Evolutionary conservation across 345 rosid species (phyloP).

Genomic region (Capsella bursapastoris): DNA sequence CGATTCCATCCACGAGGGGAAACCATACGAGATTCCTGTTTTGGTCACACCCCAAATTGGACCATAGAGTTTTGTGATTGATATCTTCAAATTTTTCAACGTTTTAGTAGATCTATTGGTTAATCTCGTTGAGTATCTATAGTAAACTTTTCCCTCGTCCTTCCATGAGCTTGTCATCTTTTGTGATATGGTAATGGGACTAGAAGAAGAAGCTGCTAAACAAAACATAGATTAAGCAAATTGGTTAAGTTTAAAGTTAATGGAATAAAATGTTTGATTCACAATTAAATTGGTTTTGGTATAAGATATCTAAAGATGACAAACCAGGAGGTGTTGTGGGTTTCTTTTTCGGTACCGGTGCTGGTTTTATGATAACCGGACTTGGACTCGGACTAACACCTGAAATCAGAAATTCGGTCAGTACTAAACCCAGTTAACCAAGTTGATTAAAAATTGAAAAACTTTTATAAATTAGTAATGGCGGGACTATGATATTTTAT

Average conservation of each 20-base stretch:
- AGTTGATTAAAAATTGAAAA: not conserved
- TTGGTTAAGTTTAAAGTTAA: not conserved
- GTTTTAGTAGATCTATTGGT: conserved; percentile 70
- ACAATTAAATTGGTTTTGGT: not conserved
- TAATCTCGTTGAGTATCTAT: conserved; percentile 70
- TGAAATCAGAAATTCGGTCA: conserved; percentile 17
- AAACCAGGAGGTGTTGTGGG: conserved; percentile 68
- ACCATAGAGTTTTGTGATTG: conserved; percentile 80
- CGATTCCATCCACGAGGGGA: conserved; percentile 77
- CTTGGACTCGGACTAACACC: conserved; percentile 51
- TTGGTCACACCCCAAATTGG: conserved; percentile 85
- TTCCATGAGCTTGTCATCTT: conserved; percentile 77
- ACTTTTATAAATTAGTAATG: too few relatives aligned
- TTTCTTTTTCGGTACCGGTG: conserved; percentile 47
- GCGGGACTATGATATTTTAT: too few relatives aligned
- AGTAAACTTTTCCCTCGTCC: conserved; percentile 60
- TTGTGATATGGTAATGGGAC: conserved; percentile 61
- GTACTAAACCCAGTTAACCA: not conserved
- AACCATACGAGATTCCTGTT: conserved; percentile 55
- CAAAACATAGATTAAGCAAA: not conserved
- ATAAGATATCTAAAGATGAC: not conserved
- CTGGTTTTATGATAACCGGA: conserved; percentile 51
- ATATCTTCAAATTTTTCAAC: conserved; percentile 61
- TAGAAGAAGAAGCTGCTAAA: conserved; percentile 56
- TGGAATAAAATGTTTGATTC: not conserved